Evolutionary conservation across 495 filamentous ascomycete genomes (phyloP).

Genomic region (Penicillium manginii): DNA sequence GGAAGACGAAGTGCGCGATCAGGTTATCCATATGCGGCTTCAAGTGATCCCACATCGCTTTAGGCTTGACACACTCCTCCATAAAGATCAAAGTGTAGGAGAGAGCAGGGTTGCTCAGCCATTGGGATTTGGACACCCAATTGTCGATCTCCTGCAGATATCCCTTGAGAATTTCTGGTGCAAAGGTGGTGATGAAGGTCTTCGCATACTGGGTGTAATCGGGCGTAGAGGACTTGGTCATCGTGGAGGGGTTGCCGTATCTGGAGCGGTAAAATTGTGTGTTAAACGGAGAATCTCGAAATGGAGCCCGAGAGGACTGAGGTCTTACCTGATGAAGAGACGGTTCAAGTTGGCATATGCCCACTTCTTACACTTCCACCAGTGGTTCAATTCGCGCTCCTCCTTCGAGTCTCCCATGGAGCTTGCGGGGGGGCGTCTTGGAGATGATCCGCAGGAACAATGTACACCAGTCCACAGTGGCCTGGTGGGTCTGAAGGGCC

Average conservation of each 20-base stretch:
- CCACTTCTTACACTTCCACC: constrained; percentile 99
- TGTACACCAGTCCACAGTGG: constrained; percentile 92
- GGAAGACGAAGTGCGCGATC: constrained; percentile 92
- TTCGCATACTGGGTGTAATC: constrained; percentile 82
- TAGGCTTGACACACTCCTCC: constrained; percentile 97
- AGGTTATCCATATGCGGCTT: constrained; percentile 91
- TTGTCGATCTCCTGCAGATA: constrained; percentile 94
- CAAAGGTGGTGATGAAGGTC: constrained; percentile 86
- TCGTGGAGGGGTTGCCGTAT: constrained; percentile 82
- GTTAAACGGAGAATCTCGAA: constrained; percentile 9
- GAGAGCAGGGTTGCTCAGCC: constrained; percentile 91
- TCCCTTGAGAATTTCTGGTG: constrained; percentile 90
- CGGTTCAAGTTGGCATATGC: constrained; percentile 96
- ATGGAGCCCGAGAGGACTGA: neutral
- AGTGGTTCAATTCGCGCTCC: constrained; percentile 90
- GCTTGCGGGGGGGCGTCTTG: constrained; percentile 79
- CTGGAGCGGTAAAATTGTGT: constrained; percentile 43
- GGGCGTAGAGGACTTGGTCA: constrained; percentile 66
- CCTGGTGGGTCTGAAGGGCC: constrained; percentile 73
- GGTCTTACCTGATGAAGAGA: constrained; percentile 81
- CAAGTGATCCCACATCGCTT: constrained; percentile 91
- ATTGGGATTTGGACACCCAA: constrained; percentile 92
- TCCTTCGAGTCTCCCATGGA: constrained; percentile 81
- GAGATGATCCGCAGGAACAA: constrained; percentile 88
- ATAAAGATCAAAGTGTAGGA: constrained; percentile 91